phyloP scores from a whole-genome alignment of 768 basidiomycete genomes.

The Gloeophyllum trabeum region DNA sequence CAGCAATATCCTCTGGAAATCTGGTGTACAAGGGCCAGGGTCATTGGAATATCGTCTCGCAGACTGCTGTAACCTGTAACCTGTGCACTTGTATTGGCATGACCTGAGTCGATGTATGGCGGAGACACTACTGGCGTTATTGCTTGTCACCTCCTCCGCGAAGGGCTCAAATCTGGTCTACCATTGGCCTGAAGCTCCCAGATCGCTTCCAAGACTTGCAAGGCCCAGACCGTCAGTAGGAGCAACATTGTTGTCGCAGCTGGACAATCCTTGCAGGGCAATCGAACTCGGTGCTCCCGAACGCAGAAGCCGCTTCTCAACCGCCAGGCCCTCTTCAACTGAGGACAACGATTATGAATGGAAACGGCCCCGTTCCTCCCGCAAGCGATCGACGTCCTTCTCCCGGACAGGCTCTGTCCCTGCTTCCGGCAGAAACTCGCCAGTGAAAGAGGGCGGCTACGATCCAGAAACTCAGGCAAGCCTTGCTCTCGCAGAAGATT shows the following conservation, averaged over 20 bases:
- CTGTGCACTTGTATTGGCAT: too few relatives aligned
- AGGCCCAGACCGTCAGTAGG: slow-evolving; percentile 57
- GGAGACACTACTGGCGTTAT: slow-evolving; percentile 67
- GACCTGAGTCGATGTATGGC: slow-evolving; percentile 34
- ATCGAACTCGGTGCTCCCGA: slow-evolving; percentile 34
- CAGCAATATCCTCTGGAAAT: too few relatives aligned
- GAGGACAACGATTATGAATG: slow-evolving; percentile 43
- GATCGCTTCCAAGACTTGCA: slow-evolving; percentile 52
- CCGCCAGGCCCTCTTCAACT: slow-evolving; percentile 12
- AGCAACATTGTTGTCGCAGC: slow-evolving; percentile 31
- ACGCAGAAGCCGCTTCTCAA: slow-evolving; percentile 4
- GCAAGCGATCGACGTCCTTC: slow-evolving; percentile 42
- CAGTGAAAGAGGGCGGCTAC: slow-evolving; percentile 31
- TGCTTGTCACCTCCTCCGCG: slow-evolving; percentile 78
- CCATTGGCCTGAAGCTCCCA: slow-evolving; percentile 74
- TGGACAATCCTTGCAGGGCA: slow-evolving; percentile 69
- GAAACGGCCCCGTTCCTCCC: slow-evolving; percentile 38
- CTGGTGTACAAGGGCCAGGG: too few relatives aligned
- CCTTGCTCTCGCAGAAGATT: slow-evolving; percentile 28
- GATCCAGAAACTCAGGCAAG: slow-evolving; percentile 16
- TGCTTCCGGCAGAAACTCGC: slow-evolving; percentile 40
- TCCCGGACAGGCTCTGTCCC: slow-evolving; percentile 32
- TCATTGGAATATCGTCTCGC: too few relatives aligned
- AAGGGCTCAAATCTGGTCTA: slow-evolving; percentile 72
- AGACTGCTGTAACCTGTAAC: too few relatives aligned